Percentiles rank a stretch among this genome's conserved stretches.
These are phyloP conservation scores for Saccharomyces jurei DNA, from an alignment of 805 yeast species.

Conservation along the genomic window DNA sequence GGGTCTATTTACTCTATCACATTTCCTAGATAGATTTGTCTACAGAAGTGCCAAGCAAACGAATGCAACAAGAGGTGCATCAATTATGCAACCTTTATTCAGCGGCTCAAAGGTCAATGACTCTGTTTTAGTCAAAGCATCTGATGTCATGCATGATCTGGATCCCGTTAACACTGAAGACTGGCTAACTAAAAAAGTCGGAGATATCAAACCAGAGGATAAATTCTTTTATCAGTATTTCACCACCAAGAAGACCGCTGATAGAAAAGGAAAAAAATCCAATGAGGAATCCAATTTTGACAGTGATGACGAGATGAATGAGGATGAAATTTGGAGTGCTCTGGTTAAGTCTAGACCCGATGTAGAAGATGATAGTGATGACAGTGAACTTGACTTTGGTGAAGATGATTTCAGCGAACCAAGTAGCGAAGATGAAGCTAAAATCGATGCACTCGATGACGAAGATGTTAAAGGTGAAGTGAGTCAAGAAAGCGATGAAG, in stretches of 20 bases:
- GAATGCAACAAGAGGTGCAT: slow-evolving; percentile 66
- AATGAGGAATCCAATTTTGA: slow-evolving; percentile 30
- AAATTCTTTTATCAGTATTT: slow-evolving; percentile 82
- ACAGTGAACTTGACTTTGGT: slow-evolving; percentile 37
- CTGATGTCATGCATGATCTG: slow-evolving; percentile 36
- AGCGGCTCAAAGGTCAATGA: slow-evolving; percentile 62
- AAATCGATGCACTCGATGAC: slow-evolving; percentile 9
- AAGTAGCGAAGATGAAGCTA: slow-evolving; percentile 18
- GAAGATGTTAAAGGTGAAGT: slow-evolving; percentile 28
- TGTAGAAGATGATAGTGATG: slow-evolving; percentile 44
- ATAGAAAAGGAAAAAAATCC: slow-evolving; percentile 26
- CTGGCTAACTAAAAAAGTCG: slow-evolving; percentile 62
- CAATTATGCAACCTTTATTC: slow-evolving; percentile 96
- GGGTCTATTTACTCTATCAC: slow-evolving; percentile 77
- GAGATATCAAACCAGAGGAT: slow-evolving; percentile 77
- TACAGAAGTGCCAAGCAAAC: slow-evolving; percentile 86
- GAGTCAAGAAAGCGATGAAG: slow-evolving; percentile 29
- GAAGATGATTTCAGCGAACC: slow-evolving; percentile 32
- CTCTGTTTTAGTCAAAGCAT: slow-evolving; percentile 57
- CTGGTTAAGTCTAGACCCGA: slow-evolving; percentile 69
- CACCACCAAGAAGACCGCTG: slow-evolving; percentile 44
- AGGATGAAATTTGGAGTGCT: slow-evolving; percentile 76
- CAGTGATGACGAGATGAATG: slow-evolving; percentile 43
- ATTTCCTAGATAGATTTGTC: slow-evolving; percentile 91
- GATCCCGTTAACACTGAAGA: slow-evolving; percentile 77